A percentile compares a stretch with the other conserved stretches of the same genome.
Evolutionary conservation across 371 early-diverging fungal genomes (phyloP).

Genomic region (Chytridiales sp.): DNA sequence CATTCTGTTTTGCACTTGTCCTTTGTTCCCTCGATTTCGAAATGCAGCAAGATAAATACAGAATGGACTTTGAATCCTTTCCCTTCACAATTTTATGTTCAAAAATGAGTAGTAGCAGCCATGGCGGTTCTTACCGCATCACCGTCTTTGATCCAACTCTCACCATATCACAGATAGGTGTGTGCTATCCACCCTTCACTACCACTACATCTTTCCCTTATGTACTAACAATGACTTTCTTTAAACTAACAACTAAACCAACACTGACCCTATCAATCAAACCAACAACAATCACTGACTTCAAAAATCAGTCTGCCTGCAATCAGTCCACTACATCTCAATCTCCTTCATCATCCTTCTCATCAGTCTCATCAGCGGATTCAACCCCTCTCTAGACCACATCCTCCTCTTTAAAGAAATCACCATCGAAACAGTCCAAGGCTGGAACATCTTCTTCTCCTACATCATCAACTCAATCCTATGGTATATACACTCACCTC

Average conservation of each 20-base stretch:
- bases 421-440: slow-evolving; percentile 67
- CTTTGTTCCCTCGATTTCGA: no score
- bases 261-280: no score
- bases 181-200: slow-evolving; percentile 58
- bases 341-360: neutral
- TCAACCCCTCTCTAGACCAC: no score
- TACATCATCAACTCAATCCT: slow-evolving; percentile 63
- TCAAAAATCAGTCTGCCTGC: no score
- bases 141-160: slow-evolving; percentile 18
- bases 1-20: no score
- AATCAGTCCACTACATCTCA: no score
- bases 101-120: no score
- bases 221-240: slow-evolving; percentile 62
- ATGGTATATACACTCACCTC: slow-evolving; percentile 36
- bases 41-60: no score
- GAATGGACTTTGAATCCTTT: no score
- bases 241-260: slow-evolving; percentile 67
- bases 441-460: slow-evolving; percentile 70
- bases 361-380: neutral
- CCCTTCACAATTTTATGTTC: no score
- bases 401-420: slow-evolving; percentile 48
- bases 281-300: no score
- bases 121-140: no score
- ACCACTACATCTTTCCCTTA: slow-evolving; percentile 56
- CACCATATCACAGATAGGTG: slow-evolving; percentile 21